Evolutionary conservation across 164 flowering plant species (phyloP).

Genomic region (Amborella trichopoda): DNA sequence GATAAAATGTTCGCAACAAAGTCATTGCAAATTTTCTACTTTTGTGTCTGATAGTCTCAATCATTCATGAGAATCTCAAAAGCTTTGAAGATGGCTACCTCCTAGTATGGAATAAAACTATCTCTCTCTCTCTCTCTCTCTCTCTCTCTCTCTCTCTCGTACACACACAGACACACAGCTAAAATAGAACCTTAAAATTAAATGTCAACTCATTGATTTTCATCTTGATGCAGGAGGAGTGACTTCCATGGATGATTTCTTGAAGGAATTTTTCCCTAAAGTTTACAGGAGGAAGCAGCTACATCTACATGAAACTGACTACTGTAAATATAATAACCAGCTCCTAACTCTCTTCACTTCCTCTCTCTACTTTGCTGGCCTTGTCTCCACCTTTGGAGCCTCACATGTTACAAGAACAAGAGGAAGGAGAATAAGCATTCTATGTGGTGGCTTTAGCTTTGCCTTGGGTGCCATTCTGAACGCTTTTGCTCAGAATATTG

Average conservation of each 20-base stretch:
- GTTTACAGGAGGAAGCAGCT: constrained; percentile 58
- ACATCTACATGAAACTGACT: constrained; percentile 67
- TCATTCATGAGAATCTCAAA: too few species aligned
- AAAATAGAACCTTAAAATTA: too few species aligned
- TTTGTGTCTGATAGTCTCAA: too few species aligned
- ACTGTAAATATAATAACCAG: constrained; percentile 88
- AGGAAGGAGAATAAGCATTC: constrained; percentile 63
- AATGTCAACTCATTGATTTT: too few species aligned
- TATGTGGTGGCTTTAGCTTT: constrained; percentile 69
- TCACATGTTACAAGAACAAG: constrained; percentile 52
- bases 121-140: too few species aligned
- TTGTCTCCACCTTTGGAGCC: constrained; percentile 71
- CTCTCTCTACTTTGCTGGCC: constrained; percentile 82
- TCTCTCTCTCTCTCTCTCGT: too few species aligned
- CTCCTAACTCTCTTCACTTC: constrained; percentile 84
- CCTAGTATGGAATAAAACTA: too few species aligned
- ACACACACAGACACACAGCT: too few species aligned
- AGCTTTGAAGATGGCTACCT: too few species aligned
- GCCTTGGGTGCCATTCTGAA: constrained; percentile 57
- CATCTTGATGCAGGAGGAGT: constrained; percentile 96
- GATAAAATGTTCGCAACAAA: too few species aligned
- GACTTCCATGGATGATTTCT: constrained; percentile 95
- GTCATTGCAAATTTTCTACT: too few species aligned
- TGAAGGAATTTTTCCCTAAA: constrained; percentile 64
- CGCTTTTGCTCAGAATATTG: constrained; percentile 53